phyloP scores from a whole-genome alignment of 148 eudicot genomes.

The Amaranthus hypochondriacus region DNA sequence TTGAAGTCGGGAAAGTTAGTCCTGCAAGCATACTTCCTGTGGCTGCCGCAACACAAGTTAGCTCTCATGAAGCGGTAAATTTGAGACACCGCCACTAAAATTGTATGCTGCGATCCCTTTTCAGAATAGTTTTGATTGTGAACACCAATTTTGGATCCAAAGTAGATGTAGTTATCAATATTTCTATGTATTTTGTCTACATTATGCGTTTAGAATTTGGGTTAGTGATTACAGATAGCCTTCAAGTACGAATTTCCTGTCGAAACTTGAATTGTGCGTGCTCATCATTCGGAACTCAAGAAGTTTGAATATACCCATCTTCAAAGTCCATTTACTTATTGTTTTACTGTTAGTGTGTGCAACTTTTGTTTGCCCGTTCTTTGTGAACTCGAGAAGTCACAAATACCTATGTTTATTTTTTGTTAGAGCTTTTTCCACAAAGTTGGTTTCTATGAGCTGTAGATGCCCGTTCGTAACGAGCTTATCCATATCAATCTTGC shows the following conservation, averaged over 20 bases:
- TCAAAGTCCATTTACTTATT: neutral
- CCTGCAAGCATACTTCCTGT: neutral
- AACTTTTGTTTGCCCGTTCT: neutral
- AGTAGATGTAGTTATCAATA: neutral
- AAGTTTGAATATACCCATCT: neutral
- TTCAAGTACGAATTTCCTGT: neutral
- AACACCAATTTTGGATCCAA: neutral
- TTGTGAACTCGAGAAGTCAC: neutral
- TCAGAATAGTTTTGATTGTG: slow-evolving; percentile 6
- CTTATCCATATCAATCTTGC: too few relatives aligned
- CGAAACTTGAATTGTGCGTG: neutral
- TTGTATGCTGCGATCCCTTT: too few relatives aligned
- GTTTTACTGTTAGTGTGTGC: neutral
- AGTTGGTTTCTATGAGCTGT: too few relatives aligned
- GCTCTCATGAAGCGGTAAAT: neutral
- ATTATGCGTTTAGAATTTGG: neutral
- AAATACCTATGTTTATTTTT: too few relatives aligned
- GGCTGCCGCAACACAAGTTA: neutral
- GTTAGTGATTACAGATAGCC: neutral
- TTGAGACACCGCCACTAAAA: neutral
- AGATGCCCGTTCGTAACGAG: too few relatives aligned
- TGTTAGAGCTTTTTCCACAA: too few relatives aligned
- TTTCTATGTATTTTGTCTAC: neutral
- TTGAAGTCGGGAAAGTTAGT: neutral
- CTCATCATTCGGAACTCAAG: neutral